Evolutionary conservation across 1,284 basidiomycete genomes (phyloP), one percentile per base, ranked within the genome.

Genomic region (Ganoderma boninense): DNA sequence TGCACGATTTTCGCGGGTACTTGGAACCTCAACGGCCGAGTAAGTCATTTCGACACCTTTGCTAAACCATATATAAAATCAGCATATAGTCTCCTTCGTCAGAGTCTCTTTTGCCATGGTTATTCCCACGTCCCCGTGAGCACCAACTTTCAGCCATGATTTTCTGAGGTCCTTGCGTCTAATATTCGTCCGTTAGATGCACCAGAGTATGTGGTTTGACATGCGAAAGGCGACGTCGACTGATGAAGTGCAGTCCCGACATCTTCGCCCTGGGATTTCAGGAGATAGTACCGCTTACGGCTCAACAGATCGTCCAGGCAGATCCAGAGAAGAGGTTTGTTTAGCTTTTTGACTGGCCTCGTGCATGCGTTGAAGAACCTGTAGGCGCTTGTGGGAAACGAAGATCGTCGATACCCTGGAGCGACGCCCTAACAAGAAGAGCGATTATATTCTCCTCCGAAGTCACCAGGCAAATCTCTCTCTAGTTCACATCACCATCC

Each of bases 221-320:
- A 43, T 26, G 14, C 8, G 4, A 42, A 18, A 11, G 2, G 23
- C 43, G 60, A 7, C 23, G 23, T 4, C 14, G 8, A 29, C 40
- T 62, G 16, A 62, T 18, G n/a, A 6, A 54, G 59, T 52, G 18
- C 70, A 97, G 95, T 61, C 95, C 97, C 10, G 96, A 98, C 79
- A 90, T 98, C 69, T 92, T 97, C 78, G 92, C 92, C n/a, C 84
- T 98, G 42, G 95, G 95, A 1, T 98, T 99, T 78, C 98, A 99
- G 82, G 98, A 99, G 82, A 97, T 99, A 66, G 98, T 99, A 0
- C 96, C 96, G 49, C 87, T 99, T 56, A 98, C 95, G 7, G 96
- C 98, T 5, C 96, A 98, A 79, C 97, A 99, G 80, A 98, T 99
- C 65, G 88, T 97, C 26, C 95, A 98, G 79, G 95, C 97, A 4